Percentiles rank a stretch among this genome's conserved stretches.
These are phyloP conservation scores for Ceratobasidium sp. DNA, from an alignment of 1,284 basidiomycete species.

Conservation along the genomic window DNA sequence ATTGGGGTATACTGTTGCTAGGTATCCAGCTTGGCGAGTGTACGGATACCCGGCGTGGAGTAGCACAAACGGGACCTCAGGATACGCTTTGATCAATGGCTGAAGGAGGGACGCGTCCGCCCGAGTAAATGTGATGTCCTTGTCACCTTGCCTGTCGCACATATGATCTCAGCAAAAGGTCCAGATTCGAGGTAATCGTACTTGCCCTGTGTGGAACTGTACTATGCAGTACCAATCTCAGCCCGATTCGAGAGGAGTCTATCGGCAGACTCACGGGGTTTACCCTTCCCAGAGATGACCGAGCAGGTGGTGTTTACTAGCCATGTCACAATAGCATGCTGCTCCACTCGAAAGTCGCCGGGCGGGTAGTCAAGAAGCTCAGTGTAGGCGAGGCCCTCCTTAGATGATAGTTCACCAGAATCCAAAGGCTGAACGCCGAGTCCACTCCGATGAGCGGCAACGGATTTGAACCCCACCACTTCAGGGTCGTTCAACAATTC, in stretches of 20 bases:
- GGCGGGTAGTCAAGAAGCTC: constrained; percentile 44
- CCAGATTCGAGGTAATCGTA: too few relatives aligned
- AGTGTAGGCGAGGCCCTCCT: not conserved
- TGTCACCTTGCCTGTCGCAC: constrained; percentile 70
- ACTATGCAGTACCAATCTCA: constrained; percentile 60
- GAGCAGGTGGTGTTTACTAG: constrained; percentile 59
- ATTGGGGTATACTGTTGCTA: constrained; percentile 75
- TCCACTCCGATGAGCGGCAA: constrained; percentile 80
- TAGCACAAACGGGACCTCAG: constrained; percentile 71
- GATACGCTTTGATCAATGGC: constrained; percentile 72
- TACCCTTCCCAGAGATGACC: constrained; percentile 52
- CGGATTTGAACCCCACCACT: constrained; percentile 79
- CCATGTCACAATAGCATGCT: constrained; percentile 56
- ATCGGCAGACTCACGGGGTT: constrained; percentile 65
- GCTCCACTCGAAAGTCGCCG: constrained; percentile 50
- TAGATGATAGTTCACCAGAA: not conserved
- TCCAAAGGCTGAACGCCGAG: constrained; percentile 65
- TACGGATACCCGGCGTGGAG: constrained; percentile 81
- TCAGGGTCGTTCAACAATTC: constrained; percentile 60
- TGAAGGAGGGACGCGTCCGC: constrained; percentile 77
- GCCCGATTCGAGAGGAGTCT: not conserved
- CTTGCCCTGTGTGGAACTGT: constrained; percentile 79
- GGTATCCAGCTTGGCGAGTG: constrained; percentile 79
- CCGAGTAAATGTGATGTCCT: constrained; percentile 70
- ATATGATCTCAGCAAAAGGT: not conserved